Conservation (phyloP, 177 flowering plant species). For the Tripterygium wilfordii region DNA sequence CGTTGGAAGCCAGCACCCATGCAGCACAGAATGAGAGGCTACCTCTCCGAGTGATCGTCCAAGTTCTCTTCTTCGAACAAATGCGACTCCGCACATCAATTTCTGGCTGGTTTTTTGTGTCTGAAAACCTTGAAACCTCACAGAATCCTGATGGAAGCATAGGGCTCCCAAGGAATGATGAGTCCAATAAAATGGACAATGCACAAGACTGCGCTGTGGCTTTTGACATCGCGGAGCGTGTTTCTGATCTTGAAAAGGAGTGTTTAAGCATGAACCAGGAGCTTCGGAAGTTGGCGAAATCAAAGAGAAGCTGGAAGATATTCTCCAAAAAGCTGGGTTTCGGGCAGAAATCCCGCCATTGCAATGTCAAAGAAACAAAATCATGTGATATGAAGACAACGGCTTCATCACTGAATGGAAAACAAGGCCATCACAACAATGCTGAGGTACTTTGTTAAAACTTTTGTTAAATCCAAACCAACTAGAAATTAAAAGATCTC, state of each 20-base stretch:
- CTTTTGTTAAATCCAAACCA: too few species aligned
- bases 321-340: conserved; percentile 31
- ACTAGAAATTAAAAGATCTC: too few species aligned
- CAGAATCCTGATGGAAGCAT: conserved; percentile 24
- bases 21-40: conserved; percentile 71
- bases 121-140: conserved; percentile 46
- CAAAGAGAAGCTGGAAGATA: conserved; percentile 46
- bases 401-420: conserved; percentile 10
- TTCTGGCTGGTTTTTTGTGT: conserved; percentile 58
- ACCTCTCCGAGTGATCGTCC: conserved; percentile 57
- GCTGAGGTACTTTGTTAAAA: too few species aligned
- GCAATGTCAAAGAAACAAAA: conserved; percentile 17
- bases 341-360: conserved; percentile 19
- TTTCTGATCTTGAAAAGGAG: conserved; percentile 60
- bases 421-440: conserved; percentile 7
- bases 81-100: conserved; percentile 57
- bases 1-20: conserved; percentile 64
- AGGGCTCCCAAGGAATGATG: conserved; percentile 13
- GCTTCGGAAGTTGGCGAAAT: conserved; percentile 39
- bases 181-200: conserved; percentile 5
- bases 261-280: conserved; percentile 46
- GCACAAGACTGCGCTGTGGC: conserved; percentile 10
- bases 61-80: conserved; percentile 66
- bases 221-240: conserved; percentile 36
- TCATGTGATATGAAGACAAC: conserved; percentile 12